A percentile compares a stretch with the other conserved stretches of the same genome.
Evolutionary conservation across 345 rosid species (phyloP).

Genomic region (Citropsis articulata): DNA sequence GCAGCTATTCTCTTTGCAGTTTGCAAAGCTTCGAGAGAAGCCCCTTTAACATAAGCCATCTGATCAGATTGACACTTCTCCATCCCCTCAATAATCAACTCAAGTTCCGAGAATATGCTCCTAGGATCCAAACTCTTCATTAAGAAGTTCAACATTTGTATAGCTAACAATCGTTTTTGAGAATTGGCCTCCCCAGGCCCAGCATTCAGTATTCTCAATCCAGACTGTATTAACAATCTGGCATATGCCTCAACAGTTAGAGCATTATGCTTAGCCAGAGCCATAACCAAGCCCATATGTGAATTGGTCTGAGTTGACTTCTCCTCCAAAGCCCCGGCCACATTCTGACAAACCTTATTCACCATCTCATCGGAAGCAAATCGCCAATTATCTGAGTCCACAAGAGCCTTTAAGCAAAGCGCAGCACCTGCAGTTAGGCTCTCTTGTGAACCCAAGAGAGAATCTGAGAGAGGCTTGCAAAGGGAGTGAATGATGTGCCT

Average conservation of each 20-base stretch:
- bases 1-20: constrained; percentile 63
- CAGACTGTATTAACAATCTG: constrained; percentile 72
- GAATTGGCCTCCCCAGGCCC: constrained; percentile 71
- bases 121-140: constrained; percentile 83
- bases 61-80: constrained; percentile 78
- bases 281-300: constrained; percentile 76
- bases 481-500: constrained; percentile 71
- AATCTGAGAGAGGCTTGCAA: constrained; percentile 79
- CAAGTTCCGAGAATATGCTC: constrained; percentile 75
- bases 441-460: constrained; percentile 76
- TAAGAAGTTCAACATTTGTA: constrained; percentile 86
- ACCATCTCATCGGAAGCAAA: constrained; percentile 93
- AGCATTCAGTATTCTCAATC: constrained; percentile 51
- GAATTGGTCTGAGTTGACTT: constrained; percentile 69
- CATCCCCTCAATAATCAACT: constrained; percentile 67
- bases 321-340: constrained; percentile 79
- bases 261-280: constrained; percentile 83
- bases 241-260: constrained; percentile 88
- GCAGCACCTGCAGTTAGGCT: constrained; percentile 87
- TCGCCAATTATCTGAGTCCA: constrained; percentile 86
- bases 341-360: constrained; percentile 84
- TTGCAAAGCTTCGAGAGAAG: constrained; percentile 86
- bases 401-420: constrained; percentile 82
- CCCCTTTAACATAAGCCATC: constrained; percentile 87
- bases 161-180: constrained; percentile 75